Base-by-base conservation (phyloP, 2,329 filamentous ascomycete genomes). In the Fusarium paranaense region DNA sequence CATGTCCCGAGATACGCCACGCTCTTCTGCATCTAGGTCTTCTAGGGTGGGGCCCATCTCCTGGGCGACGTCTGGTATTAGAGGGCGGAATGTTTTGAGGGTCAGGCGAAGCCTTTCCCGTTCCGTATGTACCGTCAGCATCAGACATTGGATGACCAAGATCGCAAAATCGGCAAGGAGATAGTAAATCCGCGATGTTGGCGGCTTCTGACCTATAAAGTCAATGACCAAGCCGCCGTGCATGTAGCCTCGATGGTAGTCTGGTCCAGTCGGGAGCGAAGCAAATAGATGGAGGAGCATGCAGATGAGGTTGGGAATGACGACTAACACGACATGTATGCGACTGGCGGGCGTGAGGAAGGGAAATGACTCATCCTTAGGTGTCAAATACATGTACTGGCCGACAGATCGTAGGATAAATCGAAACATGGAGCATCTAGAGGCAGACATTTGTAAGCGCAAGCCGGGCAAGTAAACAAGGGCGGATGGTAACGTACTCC, bases 221-320 rank as follows among this genome's bases (percentile, higher is more conserved):
- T 93, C 91, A 75, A 93, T 87, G 27, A 93, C 85, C 60, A 93
- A 84, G 37, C 91, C 91, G 27, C 91, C 91, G 71, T 93, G 91
- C 27, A 92, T 85, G 78, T 93, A 93, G 27, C 91, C 91, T 62
- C 90, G 85, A 68, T 90, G 87, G 40, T 88, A 86, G 76, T 93
- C 91, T 69, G 87, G 86, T n/a, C 89, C 90, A 25, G 83, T 81
- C 0, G 90, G 88, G 0, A 90, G 82, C 9, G 87, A 81, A n/a
- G 85, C 83, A 38, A 91, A 83, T 5, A 90, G 77, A 78, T 93
- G 91, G 47, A 90, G 81, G 5, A 92, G 81, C 63, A 92, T 86
- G 82, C 91, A 93, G 60, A 92, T 78, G 11, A 88, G 64, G 78
- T 91, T 91, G 16, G 90, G 88, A 20, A 87, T 82, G 73, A 91